Base-by-base conservation (phyloP, 1,284 basidiomycete species). In the Volvariella volvacea region DNA sequence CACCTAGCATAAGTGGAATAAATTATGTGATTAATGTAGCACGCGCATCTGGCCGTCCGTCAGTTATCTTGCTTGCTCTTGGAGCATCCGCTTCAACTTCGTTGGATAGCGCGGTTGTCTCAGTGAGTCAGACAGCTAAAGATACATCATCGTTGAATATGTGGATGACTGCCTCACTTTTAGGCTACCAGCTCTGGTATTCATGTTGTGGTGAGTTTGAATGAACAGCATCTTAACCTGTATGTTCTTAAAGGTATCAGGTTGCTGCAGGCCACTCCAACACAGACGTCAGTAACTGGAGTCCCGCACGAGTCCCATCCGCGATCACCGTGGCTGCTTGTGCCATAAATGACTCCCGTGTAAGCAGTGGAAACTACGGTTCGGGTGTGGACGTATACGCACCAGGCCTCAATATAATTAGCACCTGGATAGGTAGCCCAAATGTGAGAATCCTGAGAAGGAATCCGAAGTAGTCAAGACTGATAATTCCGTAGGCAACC, bases 1-100 rank as follows among this genome's bases (percentile, higher is more conserved):
- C 22, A 10, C 21, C 69, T 10, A 52, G 55, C 28, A 46, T 56
- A 28, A 42, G 45, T 41, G 53, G 51, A 4, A 17, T 57, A 7
- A 34, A 55, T 15, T 57, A 34, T 16, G 44, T 51, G 12, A 31
- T 48, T 7, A 34, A 31, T 3, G 39, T 42, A 4, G 42, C 45
- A 4, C 34, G 40, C 3, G 33, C 41, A 6, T 49, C 45, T 19
- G 37, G 48, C 4, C 48, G 50, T 16, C 51, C 49, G 14, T 50
- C 50, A 3, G 41, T 55, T 22, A 44, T 37, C 1, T 45, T 52
- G 2, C 22, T 55, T 4, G 51, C 54, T 22, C 9, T 53, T 2
- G 44, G 44, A 15, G 45, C 48, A 12, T 22, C 38, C 12, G 21
- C 34, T 8, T 49, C 45, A 1, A 39, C 40, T 3, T 28, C 49